Evolutionary conservation across 495 filamentous ascomycete genomes (phyloP), one percentile per base, ranked within the genome.

Genomic region (Aspergillus ellipticus): DNA sequence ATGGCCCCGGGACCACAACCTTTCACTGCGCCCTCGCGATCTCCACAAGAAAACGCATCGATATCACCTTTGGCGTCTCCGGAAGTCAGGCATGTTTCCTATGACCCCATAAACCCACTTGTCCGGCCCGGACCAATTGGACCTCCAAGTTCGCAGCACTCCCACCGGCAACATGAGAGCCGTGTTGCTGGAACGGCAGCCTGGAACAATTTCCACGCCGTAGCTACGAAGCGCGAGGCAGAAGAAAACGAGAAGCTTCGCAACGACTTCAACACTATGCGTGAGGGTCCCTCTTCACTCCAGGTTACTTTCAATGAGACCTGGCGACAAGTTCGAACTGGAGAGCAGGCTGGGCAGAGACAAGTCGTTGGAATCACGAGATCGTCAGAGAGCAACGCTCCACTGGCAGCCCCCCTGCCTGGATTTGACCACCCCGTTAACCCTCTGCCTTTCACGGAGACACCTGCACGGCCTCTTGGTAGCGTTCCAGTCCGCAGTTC

Each of bases 281-380:
- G 65, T 37, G 72, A 74, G n/a, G 71, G 66, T 19, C 71, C 69
- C 50, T 59, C 69, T 31, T 74, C 55, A 29, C 67, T 69, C 15
- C 73, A 77, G 51, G 64, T 80, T 11, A 65, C 66, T 15, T 82
- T 88, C 57, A 80, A 79, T 49, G 87, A 90, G 49, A 85, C 80
- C 4, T 89, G 85, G 84, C 79, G 80, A 11, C 80, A 83, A 26
- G 78, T 80, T 9, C 75, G 74, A 50, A 58, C 81, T 2, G 77
- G 80, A 22, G 78, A 79, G 2, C 66, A 73, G 19, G 68, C 63
- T 41, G 70, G 68, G 41, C 66, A 76, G 50, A 63, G 77, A 26
- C 61, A 77, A 28, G 64, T 79, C 21, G 63, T 76, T 35, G 59
- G 59, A 39, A 66, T 78, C 24, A 54, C 69, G 8, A 58, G 66